phyloP scores from a whole-genome alignment of 2,329 filamentous ascomycete species.

The Pseudocercospora eumusae region DNA sequence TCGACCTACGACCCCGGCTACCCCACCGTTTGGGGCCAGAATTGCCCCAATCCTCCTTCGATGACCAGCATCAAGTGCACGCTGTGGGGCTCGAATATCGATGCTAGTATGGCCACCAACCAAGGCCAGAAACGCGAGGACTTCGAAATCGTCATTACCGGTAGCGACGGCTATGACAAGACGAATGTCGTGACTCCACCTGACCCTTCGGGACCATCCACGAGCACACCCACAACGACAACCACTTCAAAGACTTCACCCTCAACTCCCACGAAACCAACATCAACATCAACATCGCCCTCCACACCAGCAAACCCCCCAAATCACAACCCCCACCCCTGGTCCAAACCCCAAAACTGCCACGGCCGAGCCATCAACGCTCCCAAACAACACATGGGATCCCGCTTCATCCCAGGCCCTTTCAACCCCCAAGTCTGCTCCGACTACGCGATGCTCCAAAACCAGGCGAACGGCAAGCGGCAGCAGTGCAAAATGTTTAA shows the following conservation, averaged over 20 bases:
- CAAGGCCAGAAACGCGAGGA: conserved; percentile 28
- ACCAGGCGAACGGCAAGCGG: conserved; percentile 25
- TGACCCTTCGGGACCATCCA: conserved; percentile 13
- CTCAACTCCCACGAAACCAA: neutral
- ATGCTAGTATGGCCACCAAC: conserved; percentile 33
- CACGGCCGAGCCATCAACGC: conserved; percentile 28
- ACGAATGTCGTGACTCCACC: conserved; percentile 25
- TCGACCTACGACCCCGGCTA: conserved; percentile 23
- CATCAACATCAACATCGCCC: neutral
- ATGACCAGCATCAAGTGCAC: conserved; percentile 40
- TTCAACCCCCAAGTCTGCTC: conserved; percentile 36
- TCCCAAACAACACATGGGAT: conserved; percentile 28
- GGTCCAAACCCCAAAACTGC: conserved; percentile 22
- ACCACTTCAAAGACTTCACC: conserved; percentile 6
- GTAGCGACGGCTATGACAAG: conserved; percentile 35
- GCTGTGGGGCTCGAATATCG: conserved; percentile 38
- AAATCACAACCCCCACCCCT: conserved; percentile 15
- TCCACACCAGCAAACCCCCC: neutral
- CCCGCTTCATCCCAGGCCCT: conserved; percentile 35
- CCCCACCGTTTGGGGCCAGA: conserved; percentile 28
- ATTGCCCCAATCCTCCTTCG: conserved; percentile 34
- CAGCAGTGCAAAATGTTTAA: conserved; percentile 35
- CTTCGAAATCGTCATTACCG: conserved; percentile 35
- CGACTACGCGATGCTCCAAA: conserved; percentile 32
- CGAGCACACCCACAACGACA: neutral